phyloP scores from a whole-genome alignment of 805 yeast genomes.

The Cyberlindnera nakhonratchasimensis region DNA sequence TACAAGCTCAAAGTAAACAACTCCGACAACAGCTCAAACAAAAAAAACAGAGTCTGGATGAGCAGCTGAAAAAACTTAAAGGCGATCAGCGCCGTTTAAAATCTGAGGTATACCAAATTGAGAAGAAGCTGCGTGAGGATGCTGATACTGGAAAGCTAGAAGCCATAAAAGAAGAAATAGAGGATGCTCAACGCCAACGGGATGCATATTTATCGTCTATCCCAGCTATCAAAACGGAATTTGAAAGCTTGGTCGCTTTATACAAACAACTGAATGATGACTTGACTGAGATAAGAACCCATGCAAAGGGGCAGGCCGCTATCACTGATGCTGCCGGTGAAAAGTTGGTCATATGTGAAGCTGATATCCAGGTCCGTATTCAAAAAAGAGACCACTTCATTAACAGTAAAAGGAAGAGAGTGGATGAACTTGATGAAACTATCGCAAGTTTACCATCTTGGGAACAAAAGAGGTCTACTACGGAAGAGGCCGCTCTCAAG shows the following conservation, averaged over 20 bases:
- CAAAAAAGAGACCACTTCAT: slow-evolving; percentile 18
- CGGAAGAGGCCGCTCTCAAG: slow-evolving; percentile 31
- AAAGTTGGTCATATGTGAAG: slow-evolving; percentile 7
- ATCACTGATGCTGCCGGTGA: slow-evolving; percentile 18
- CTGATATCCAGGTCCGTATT: slow-evolving; percentile 13
- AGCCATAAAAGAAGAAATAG: slow-evolving; percentile 15
- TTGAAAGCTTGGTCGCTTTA: slow-evolving; percentile 21
- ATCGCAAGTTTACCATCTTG: slow-evolving; percentile 21
- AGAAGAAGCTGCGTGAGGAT: slow-evolving; percentile 41
- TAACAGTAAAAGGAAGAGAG: slow-evolving; percentile 16
- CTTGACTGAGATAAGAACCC: slow-evolving; percentile 18
- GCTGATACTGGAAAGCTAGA: slow-evolving; percentile 42
- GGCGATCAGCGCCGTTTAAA: slow-evolving; percentile 11
- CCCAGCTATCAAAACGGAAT: slow-evolving; percentile 24
- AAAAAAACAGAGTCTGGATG: slow-evolving; percentile 16
- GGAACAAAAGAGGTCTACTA: slow-evolving; percentile 14
- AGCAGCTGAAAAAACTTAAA: slow-evolving; percentile 3
- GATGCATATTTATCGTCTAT: slow-evolving; percentile 23
- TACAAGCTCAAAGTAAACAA: slow-evolving; percentile 8
- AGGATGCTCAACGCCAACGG: neutral
- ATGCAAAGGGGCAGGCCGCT: slow-evolving; percentile 26
- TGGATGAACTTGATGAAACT: slow-evolving; percentile 22
- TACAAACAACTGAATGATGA: slow-evolving; percentile 21
- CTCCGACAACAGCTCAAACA: slow-evolving; percentile 15
- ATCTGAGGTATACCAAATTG: slow-evolving; percentile 32